Base-by-base conservation (phyloP, 2,329 filamentous ascomycete genomes). In the Nectriaceae sp. region DNA sequence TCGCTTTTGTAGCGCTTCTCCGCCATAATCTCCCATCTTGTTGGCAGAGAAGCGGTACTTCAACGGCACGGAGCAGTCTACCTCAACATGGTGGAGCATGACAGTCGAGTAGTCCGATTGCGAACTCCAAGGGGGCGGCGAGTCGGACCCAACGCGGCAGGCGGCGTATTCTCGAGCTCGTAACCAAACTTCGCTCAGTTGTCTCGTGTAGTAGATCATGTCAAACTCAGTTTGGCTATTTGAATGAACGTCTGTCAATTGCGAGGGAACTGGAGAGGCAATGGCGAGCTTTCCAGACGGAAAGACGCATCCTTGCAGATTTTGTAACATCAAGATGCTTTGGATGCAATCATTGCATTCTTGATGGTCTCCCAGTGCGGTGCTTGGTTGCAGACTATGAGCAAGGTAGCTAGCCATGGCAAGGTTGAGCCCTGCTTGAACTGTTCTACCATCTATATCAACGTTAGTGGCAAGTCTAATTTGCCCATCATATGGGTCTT, bases 81-180 rank as follows among this genome's bases (percentile, higher is more conserved):
- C 67, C 10, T 80, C 75, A 70, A 80, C 76, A 44, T 78, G 74
- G 11, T 72, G 59, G 3, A 74, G 70, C 42, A 76, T 72, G 21
- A 79, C 75, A n/a, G 68, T 71, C 0, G 77, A 74, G 52, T 79
- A 80, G 42, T 80, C 76, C 0, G 77, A 80, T 39, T 76, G 68
- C 1, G 75, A 69, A 10, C 74, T 76, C 76, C 77, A 65, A 2
- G 63, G 63, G 3, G 63, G 33, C 4, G 56, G 57, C 3, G 76
- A 19, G 70, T 70, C 71, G 5, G 73, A 69, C 26, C 67, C 70
- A 15, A 76, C 75, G 20, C 71, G 69, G 19, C 67, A 67, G 15
- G 74, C 69, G 0, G 76, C 75, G 57, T 79, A 80, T 37, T 66
- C 65, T 3, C 73, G 68, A 11, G 73, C 73, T 51, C 73, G 74